Evolutionary conservation across 2,329 filamentous ascomycete species (phyloP), one percentile per base, ranked within the genome.

Genomic region (Huntiella bhutanensis): DNA sequence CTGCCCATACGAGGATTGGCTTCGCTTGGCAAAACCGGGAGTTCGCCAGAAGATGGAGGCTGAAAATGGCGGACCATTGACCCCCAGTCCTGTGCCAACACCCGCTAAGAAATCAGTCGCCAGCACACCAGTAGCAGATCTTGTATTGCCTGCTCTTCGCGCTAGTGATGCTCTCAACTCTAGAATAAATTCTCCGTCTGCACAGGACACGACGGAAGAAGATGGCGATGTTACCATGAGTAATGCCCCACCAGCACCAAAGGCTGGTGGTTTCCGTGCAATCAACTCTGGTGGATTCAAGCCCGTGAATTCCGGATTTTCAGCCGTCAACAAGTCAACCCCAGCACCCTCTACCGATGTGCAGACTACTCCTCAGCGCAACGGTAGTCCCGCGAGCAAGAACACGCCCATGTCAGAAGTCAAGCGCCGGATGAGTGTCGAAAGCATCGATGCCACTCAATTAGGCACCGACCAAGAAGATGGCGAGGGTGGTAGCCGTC

Each of bases 11-110:
- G 91, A 98, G 61, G 86, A 96, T 52, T 98, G 94, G 58, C 66
- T 98, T 38, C 75, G 82, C 45, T 68, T 88, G 11, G 88, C 85
- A 45, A 96, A 95, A 59, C 91, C 91, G 3, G 84, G 86, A 28
- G 87, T 96, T n/a, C 88, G 95, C 55, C 87, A 95, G 56, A 86
- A 95, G 61, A 67, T 96, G 7, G 88, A 96, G 59, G 74, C 82
- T 52, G 87, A 96, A 60, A 86, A 95, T 56, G 88, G 88, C 49
- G 91, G 88, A 1, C 86, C 88, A 12, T 75, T 91, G 51, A 95
- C 87, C 0, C 86, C 88, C 3, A 76, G 72, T 51, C 73, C 73
- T 4, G 71, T 66, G 63, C 80, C 58, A 61, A 84, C 62, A 33
- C 86, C 88, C 1, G 67, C 85, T 57, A 87, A 78, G 56, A 70